Evolutionary conservation across 495 filamentous ascomycete genomes (phyloP).

Genomic region (Trichoderma gamsii): DNA sequence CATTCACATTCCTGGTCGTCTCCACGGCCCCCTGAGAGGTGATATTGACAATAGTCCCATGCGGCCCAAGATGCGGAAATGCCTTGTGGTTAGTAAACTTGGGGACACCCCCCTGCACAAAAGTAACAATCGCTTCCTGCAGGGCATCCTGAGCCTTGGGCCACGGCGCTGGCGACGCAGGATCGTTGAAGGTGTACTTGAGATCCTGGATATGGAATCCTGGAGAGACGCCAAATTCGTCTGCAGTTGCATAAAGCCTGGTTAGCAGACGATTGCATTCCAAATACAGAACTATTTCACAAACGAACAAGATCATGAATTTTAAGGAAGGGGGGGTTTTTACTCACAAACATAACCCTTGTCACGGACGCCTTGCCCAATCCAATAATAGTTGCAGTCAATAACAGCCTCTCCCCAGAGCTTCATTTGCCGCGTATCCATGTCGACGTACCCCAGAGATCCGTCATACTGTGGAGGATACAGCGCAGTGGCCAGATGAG

Average conservation of each 20-base stretch:
- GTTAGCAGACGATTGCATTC: background rate
- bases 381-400: conserved; percentile 17
- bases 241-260: background rate
- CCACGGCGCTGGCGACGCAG: background rate
- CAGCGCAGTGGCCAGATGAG: background rate
- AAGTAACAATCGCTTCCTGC: background rate
- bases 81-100: background rate
- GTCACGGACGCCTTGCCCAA: background rate
- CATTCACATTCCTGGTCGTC: background rate
- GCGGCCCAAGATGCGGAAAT: background rate
- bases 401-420: conserved; percentile 12
- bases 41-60: background rate
- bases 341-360: background rate
- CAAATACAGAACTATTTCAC: background rate
- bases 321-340: no score
- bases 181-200: conserved; percentile 15
- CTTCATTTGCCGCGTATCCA: conserved; percentile 1
- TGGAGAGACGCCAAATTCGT: conserved; percentile 12
- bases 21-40: background rate
- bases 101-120: background rate
- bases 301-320: background rate
- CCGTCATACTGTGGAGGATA: conserved; percentile 13
- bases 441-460: conserved; percentile 1
- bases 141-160: conserved; percentile 1
- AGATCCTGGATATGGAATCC: conserved; percentile 14